Percentiles rank a stretch among this genome's conserved stretches.
Evolutionary conservation across 2,329 filamentous ascomycete species (phyloP).

Genomic region (Xylaria sp.): DNA sequence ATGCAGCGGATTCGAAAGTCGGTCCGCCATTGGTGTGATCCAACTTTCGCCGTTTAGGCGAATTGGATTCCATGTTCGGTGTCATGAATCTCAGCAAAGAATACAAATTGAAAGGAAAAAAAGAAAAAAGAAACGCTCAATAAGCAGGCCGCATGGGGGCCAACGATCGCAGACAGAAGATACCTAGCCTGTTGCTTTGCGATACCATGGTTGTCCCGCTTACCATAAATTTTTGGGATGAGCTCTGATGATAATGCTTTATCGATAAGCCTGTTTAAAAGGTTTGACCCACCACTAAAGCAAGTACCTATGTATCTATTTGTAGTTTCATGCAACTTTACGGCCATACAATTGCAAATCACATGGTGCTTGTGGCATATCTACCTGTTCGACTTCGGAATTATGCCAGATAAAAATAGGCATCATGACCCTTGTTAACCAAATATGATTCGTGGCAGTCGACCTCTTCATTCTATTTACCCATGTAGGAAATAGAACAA

Average conservation of each 20-base stretch:
- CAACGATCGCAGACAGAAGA: background rate
- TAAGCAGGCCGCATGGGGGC: conserved; percentile 11
- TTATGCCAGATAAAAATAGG: background rate
- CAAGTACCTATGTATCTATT: no score
- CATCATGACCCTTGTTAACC: background rate
- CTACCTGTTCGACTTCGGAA: background rate
- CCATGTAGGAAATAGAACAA: no score
- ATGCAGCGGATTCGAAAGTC: conserved; percentile 55
- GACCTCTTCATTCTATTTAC: no score
- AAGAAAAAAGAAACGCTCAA: background rate
- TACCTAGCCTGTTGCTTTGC: conserved; percentile 9
- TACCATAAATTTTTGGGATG: conserved; percentile 40
- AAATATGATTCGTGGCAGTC: background rate
- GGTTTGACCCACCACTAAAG: no score
- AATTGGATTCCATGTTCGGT: conserved; percentile 57
- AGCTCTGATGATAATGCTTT: conserved; percentile 11
- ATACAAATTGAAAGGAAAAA: background rate
- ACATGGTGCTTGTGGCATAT: no score
- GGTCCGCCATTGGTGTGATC: conserved; percentile 53
- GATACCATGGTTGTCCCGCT: conserved; percentile 32
- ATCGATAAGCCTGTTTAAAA: conserved; percentile 34
- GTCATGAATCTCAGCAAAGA: background rate
- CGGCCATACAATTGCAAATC: no score
- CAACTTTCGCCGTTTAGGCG: conserved; percentile 61
- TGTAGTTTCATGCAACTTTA: no score